Base-by-base conservation (phyloP, 192 early-diverging fungal species). In the Entophlyctis luteolus region DNA sequence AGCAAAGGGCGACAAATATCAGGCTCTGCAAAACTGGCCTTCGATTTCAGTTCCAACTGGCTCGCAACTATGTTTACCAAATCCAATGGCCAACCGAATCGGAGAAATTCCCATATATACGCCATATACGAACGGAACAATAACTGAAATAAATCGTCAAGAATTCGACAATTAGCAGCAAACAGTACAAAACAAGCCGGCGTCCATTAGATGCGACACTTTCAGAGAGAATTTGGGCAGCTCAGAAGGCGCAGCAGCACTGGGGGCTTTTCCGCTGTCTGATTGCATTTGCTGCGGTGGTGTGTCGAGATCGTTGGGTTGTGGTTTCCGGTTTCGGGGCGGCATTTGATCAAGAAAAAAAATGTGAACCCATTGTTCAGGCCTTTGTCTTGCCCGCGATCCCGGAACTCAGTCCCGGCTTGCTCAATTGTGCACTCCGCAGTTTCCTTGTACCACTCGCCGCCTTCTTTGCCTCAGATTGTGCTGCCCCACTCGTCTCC, bases 81-180 rank as follows among this genome's bases (percentile, higher is more conserved):
- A 57, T 10, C 55, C 55, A 34, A 57, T 57, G 16, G 32, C 37
- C 25, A 60, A 45, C 18, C 58, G 18, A 1, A 60, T 37, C 14
- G 58, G 58, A 0, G n/a, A 23, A 25, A 46, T 22, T 60, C 39
- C 58, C 22, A 45, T 20, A 28, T 60, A 60, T 18, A 60, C 18
- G 22, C 58, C 58, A 45, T 60, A 60, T 32, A 20, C 58, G 32
- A 60, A 60, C 35, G 58, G 37, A 46, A 45, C 23, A 60, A 60
- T 18, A 31, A 14, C 58, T 60, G 58, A 14, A 5, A 14, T 2
- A 3, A 5, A 57, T 34, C 31, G 25, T 57, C 16, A 34, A 27
- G 33, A 14, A 28, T 29, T 57, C 31, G 23, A 23, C 8, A 57
- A 57, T n/a, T 16, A 12, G 37, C 32, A 57, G 14, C 10, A 28